These are phyloP conservation scores for Aspergillus nanangensis DNA, from an alignment of 495 filamentous ascomycete species.

Conservation along the genomic window DNA sequence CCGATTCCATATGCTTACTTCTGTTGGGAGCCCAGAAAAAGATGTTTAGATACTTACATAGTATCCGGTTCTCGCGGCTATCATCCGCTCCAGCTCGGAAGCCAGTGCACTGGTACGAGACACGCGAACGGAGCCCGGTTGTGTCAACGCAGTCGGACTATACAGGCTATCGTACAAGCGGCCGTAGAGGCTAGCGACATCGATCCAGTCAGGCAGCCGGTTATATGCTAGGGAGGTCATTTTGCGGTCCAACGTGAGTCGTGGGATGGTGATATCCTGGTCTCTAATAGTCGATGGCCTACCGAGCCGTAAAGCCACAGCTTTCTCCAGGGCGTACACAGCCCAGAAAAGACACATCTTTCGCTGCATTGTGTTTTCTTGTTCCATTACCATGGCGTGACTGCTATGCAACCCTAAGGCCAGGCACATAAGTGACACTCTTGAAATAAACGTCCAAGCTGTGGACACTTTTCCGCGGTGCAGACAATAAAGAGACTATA, in stretches of 20 bases:
- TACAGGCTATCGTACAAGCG: constrained; percentile 11
- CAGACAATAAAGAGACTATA: no score
- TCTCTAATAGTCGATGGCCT: constrained; percentile 7
- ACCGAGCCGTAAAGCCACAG: constrained; percentile 1
- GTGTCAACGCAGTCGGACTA: constrained; percentile 5
- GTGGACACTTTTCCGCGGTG: no score
- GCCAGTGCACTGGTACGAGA: constrained; percentile 9
- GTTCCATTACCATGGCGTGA: no score
- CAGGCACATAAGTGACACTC: no score
- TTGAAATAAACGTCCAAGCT: no score
- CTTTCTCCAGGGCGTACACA: constrained; percentile 5
- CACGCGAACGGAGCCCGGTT: constrained; percentile 4
- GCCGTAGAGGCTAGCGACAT: constrained; percentile 7
- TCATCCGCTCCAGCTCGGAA: constrained; percentile 10
- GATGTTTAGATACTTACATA: no score
- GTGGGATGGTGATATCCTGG: constrained; percentile 5
- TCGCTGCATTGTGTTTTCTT: no score
- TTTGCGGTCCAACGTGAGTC: not conserved
- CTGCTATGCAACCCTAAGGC: no score
- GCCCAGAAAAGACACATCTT: no score
- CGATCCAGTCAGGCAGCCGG: constrained; percentile 5
- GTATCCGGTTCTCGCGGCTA: no score
- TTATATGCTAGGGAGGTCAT: constrained; percentile 2
- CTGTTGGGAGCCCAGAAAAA: no score
- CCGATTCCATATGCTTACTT: no score